Conservation (phyloP, 2,329 filamentous ascomycete genomes). For the Rutstroemia sp. region DNA sequence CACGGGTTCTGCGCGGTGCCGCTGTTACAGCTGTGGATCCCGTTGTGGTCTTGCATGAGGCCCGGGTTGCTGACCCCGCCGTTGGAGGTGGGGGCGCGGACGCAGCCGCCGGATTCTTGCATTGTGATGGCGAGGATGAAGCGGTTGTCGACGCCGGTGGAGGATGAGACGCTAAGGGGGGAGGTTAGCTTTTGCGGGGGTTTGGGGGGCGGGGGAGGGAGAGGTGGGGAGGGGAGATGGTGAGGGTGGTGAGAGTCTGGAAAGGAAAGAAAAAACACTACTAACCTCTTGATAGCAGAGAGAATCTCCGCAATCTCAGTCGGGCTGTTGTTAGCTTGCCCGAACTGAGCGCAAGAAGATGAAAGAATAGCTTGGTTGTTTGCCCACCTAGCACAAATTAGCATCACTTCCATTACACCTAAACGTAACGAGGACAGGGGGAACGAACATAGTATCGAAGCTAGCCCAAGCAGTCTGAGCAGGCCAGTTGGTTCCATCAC, state of each 20-base stretch:
- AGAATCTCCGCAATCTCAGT: background rate
- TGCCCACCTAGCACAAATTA: background rate
- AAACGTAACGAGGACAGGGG: background rate
- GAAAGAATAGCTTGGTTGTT: slow-evolving; percentile 1
- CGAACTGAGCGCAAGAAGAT: slow-evolving; percentile 1
- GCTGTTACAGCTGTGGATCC: slow-evolving; percentile 13
- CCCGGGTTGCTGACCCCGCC: slow-evolving; percentile 15
- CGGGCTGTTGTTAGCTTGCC: slow-evolving; percentile 1
- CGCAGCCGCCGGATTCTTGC: slow-evolving; percentile 29
- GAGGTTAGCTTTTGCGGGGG: too few relatives aligned
- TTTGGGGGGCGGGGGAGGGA: too few relatives aligned
- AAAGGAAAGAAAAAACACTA: too few relatives aligned
- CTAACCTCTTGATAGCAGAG: background rate
- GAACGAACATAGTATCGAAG: slow-evolving; percentile 2
- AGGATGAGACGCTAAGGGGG: background rate
- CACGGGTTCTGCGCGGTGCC: slow-evolving; percentile 6
- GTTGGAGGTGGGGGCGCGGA: slow-evolving; percentile 11
- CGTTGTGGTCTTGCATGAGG: slow-evolving; percentile 24
- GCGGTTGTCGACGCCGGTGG: slow-evolving; percentile 9
- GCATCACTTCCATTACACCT: background rate
- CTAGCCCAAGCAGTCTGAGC: background rate
- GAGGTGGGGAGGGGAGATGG: too few relatives aligned
- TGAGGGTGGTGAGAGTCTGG: too few relatives aligned
- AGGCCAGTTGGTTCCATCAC: slow-evolving; percentile 3
- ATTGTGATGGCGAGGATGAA: slow-evolving; percentile 31